Base-by-base conservation (phyloP, 2,329 filamentous ascomycete genomes). In the Botrytis aclada region DNA sequence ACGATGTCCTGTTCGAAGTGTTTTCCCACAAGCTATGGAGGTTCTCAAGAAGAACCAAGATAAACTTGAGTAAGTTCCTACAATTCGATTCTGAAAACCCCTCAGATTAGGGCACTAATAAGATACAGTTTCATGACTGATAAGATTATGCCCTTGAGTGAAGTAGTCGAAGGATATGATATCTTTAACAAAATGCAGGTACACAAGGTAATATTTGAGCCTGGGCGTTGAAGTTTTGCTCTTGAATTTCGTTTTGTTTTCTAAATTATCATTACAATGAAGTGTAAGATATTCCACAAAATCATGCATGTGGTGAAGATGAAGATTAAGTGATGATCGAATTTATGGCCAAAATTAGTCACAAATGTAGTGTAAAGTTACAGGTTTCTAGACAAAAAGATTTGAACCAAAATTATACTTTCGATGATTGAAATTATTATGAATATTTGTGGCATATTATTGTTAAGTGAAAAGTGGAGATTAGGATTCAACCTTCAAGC, bases 181-280 rank as follows among this genome's bases (percentile, higher is more conserved):
- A 82, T 93, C 39, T 94, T 93, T 79, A 88, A 93, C 79, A 86
- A 90, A 75, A 92, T 91, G 87, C 88, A 90, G 82, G 90, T 87
- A 32, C 90, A 93, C 78, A 93, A 94, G 84, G 89, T 94, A 22
- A 86, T 93, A 25, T 93, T 93, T 79, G 86, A 85, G 22, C 76
- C 75, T 22, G 77, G 75, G 56, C 74, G 77, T 70, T 73, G 12
- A 37, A 67, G 4, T 32, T 22, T 1, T 7, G 0, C 18, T 16
- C 25, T 29, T 4, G 4, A 22, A 16, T 20, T 1, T 32, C 22
- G 4, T 34, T 65, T 47, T 8, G 14, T 54, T n/a, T 20, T 14
- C 2, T 37, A 7, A 20, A 51, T n/a, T 8, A n/a, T 14, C 4
- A 29, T 39, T 14, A 7, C 18, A 66, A n/a, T 51, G 22, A 66